Percentiles rank a stretch among this genome's conserved stretches.
phyloP scores from a whole-genome alignment of 306 rosid genomes.

The Gynostemma pentaphyllum region DNA sequence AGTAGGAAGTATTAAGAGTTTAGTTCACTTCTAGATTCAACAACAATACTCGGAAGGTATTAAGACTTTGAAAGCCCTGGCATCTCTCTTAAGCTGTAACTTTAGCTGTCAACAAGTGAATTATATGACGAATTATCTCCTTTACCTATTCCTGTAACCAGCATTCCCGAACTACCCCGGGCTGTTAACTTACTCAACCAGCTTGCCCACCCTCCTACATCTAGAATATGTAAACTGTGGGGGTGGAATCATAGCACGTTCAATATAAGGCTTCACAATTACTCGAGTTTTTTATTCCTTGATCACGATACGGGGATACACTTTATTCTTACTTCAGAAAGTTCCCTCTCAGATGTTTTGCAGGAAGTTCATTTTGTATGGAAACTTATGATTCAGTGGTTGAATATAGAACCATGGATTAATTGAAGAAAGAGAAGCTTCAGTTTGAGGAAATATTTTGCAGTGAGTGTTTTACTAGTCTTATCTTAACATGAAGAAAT shows the following conservation, averaged over 20 bases:
- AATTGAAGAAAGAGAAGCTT: background rate
- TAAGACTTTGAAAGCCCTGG: background rate
- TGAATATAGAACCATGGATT: slow-evolving; percentile 17
- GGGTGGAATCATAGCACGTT: too few relatives aligned
- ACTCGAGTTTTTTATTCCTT: background rate
- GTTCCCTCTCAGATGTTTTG: slow-evolving; percentile 33
- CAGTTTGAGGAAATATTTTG: background rate
- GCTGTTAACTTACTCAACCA: background rate
- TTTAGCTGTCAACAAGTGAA: background rate
- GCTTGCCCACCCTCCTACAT: background rate
- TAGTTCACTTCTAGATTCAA: background rate
- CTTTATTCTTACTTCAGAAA: background rate
- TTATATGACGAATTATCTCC: background rate
- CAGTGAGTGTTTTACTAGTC: too few relatives aligned
- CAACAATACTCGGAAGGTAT: background rate
- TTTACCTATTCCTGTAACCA: background rate
- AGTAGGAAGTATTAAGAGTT: background rate
- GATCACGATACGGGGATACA: background rate
- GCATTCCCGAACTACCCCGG: background rate
- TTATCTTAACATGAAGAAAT: background rate
- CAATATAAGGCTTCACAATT: background rate
- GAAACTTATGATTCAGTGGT: slow-evolving; percentile 48
- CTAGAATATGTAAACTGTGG: background rate
- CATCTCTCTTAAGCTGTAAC: background rate
- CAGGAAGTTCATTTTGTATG: slow-evolving; percentile 34